Evolutionary conservation across 305 asterid genomes (phyloP), one percentile per base, ranked within the genome.

Genomic region (Fraxinus baroniana): DNA sequence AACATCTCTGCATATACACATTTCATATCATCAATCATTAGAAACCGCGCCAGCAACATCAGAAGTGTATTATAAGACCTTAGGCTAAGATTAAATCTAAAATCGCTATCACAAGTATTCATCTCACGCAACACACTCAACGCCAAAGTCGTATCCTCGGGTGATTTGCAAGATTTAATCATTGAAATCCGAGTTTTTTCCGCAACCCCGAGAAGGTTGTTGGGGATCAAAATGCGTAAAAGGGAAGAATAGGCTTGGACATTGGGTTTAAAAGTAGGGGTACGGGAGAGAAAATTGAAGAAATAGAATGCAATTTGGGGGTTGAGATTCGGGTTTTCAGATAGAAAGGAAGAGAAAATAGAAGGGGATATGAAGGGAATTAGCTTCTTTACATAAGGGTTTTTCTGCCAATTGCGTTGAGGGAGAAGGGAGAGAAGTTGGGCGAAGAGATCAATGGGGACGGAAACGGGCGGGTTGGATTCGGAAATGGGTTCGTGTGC

Each of bases 391-490:
- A 93, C 77, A 2, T 90, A 90, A 7, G 94, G 91, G 79, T 87
- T 89, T 18, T 89, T 93, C 80, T 91, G 92, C 97, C 97, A 93
- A 86, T 92, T 90, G 32, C 93, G 93, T 4, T 80, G 84, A 60
- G 91, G 83, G 8, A 94, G 88, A 60, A 94, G 82, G 72, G 89
- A 85, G 74, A 84, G 77, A 10, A 92, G 89, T 33, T 91, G 89
- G 22, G 88, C 74, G 26, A 86, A 83, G 83, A 88, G 84, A 70
- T 89, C 92, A 13, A 64, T 7, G 72, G 72, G 15, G 72, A n/a
- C 6, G 18, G 72, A 64, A 64, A 4, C 72, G 17, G 86, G 79
- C 39, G 78, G 80, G 13, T 85, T 84, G 33, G 70, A 30, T 30
- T 15, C 86, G 28, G 80, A 8, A 36, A 35, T 18, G 76, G 88